Conservation (phyloP, 805 yeast species). For the Hanseniaspora nectarophila region DNA sequence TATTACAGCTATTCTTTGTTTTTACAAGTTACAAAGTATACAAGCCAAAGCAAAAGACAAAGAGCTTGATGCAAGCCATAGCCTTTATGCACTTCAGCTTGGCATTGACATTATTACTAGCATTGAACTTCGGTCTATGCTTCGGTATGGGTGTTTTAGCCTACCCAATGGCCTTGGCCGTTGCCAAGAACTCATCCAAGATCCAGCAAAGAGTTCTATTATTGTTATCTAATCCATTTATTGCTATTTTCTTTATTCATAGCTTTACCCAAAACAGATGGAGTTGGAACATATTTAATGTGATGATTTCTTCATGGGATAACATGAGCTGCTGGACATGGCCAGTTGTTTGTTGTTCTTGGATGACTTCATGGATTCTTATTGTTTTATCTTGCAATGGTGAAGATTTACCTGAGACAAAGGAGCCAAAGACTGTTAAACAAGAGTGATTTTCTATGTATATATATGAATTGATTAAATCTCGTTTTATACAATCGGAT, state of each 20-base stretch:
- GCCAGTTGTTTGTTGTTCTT: slow-evolving; percentile 57
- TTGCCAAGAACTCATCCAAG: slow-evolving; percentile 2
- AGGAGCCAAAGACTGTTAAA: neutral
- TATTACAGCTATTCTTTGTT: slow-evolving; percentile 17
- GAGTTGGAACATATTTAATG: slow-evolving; percentile 35
- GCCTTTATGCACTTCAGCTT: slow-evolving; percentile 55
- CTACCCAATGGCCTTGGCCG: slow-evolving; percentile 59
- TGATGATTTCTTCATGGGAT: slow-evolving; percentile 51
- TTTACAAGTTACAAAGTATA: slow-evolving; percentile 20
- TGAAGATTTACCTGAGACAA: neutral
- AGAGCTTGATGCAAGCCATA: slow-evolving; percentile 30
- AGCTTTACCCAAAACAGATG: slow-evolving; percentile 28
- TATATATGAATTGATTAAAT: neutral
- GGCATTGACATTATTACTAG: slow-evolving; percentile 58
- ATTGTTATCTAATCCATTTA: slow-evolving; percentile 42
- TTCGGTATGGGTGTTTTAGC: slow-evolving; percentile 56
- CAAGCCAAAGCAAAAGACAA: slow-evolving; percentile 18
- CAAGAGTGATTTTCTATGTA: neutral
- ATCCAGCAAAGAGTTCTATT: slow-evolving; percentile 30
- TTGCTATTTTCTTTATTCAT: slow-evolving; percentile 27
- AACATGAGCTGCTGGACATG: slow-evolving; percentile 77
- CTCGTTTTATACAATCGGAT: neutral
- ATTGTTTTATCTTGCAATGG: slow-evolving; percentile 24
- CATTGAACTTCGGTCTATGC: slow-evolving; percentile 76
- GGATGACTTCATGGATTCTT: slow-evolving; percentile 73